phyloP scores from a whole-genome alignment of 2,329 filamentous ascomycete genomes.

The Escovopsis weberi region DNA sequence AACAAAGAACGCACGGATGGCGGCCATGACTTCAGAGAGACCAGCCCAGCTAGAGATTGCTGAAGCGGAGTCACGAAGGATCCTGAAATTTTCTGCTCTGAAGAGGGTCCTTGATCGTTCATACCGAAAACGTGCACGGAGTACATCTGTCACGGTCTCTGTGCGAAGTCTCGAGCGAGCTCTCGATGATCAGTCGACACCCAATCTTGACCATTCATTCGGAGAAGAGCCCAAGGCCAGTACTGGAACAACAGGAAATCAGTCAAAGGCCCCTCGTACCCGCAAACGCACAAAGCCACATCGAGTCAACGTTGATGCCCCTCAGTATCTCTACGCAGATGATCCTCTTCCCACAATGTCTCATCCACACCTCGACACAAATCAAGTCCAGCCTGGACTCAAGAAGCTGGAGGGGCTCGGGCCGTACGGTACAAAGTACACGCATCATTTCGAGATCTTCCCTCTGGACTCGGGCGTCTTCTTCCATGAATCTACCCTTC shows the following conservation, averaged over 20 bases:
- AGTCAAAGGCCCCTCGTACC: conserved; percentile 14
- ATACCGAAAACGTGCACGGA: conserved; percentile 28
- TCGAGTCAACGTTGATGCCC: conserved; percentile 33
- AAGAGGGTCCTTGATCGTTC: conserved; percentile 42
- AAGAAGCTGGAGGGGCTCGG: conserved; percentile 36
- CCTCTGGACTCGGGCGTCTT: conserved; percentile 40
- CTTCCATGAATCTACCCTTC: conserved; percentile 44
- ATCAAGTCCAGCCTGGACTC: conserved; percentile 8
- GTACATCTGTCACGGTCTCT: conserved; percentile 8
- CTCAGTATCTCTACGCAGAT: conserved; percentile 37
- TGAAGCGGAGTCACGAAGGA: conserved; percentile 19
- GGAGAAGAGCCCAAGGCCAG: not conserved
- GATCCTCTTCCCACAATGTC: conserved; percentile 28
- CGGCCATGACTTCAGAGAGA: conserved; percentile 9
- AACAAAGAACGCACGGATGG: no score
- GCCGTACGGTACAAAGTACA: conserved; percentile 46
- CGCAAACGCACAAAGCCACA: conserved; percentile 31
- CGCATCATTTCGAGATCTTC: conserved; percentile 47
- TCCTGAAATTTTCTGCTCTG: conserved; percentile 30
- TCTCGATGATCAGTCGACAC: not conserved
- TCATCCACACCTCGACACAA: conserved; percentile 3
- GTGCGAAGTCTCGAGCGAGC: not conserved
- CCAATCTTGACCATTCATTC: not conserved
- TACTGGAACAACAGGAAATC: not conserved
- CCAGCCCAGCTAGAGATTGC: conserved; percentile 43